Base-by-base conservation (phyloP, 2,329 filamentous ascomycete genomes). In the Whalleya microplaca region DNA sequence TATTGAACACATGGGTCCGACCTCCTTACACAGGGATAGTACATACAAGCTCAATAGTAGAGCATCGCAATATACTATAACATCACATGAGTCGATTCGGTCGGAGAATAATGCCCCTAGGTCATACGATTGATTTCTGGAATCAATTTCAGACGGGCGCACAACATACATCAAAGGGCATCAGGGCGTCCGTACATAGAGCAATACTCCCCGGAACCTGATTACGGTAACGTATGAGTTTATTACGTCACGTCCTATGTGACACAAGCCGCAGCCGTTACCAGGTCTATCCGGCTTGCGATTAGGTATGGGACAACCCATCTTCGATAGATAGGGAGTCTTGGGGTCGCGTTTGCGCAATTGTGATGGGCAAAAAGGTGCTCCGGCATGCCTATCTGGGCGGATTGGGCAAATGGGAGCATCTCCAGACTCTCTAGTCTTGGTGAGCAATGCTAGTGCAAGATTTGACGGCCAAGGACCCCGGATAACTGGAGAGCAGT, bases 401-500 rank as follows among this genome's bases (percentile, higher is more conserved):
- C 32, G 40, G 51, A 47, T 56, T 48, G 45, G 57, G 37, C 50
- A 53, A 47, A 58, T 48, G 45, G 57, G 37, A 53, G 21, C 44
- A 61, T 52, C 37, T 49, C 54, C 49, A 48, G 49, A 48, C 23
- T 49, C 23, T 42, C 37, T n/a, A 43, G 48, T 41, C 29, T 42
- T 55, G 23, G 23, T 27, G 9, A 27, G 23, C 23, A 27, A 9
- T 27, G 23, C 23, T 16, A 37, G 32, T 37, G 32, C 32, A 37
- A 37, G 32, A 61, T 61, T 57, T 58, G 55, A 58, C 57, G 60
- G 21, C 44, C 60, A 49, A 21, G 40, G 46, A 62, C 60, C 60
- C 60, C 60, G 60, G 60, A 62, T 60, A 55, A 58, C 57, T 57
- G 57, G 57, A 58, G 53, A 53, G 51, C 56, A 45, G 20, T 45